Base-by-base conservation (phyloP, 2,329 filamentous ascomycete genomes). In the Cladobotryum protrusum region DNA sequence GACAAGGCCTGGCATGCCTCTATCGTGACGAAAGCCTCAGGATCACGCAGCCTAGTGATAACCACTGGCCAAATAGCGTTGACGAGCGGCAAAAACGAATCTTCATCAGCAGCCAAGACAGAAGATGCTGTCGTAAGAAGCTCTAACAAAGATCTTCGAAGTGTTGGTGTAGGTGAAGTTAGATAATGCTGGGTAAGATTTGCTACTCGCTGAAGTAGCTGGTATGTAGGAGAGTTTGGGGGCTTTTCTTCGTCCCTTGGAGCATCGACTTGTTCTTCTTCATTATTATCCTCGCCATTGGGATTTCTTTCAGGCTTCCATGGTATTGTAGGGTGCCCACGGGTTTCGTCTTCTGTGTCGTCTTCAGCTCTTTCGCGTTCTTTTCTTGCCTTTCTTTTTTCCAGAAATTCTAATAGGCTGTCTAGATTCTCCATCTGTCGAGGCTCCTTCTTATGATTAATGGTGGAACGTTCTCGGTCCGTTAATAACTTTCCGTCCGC, bases 51-150 rank as follows among this genome's bases (percentile, higher is more conserved):
- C 19, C 83, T 76, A n/a, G 76, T 74, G 2, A 85, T 71, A 5
- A 96, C 72, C 6, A 95, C 85, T 0, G 91, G 90, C 92, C 92
- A 99, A 7, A 97, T 74, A 3, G 86, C 85, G 66, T 97, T 93
- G 58, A 97, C 83, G 0, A 97, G 76, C 0, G 93, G 93, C 2
- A 99, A 71, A 63, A 96, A 96, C 0, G 83, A 81, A 54, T 91
- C 83, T 63, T 96, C 87, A 57, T 96, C 83, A 3, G 74, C 75
- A 0, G 86, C 80, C 3, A 99, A 78, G 1, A 87, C 77, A 1
- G 85, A 80, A 4, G 86, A 79, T 3, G 89, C 85, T 1, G 83
- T 89, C 20, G 78, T 72, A 12, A 97, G 78, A 5, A 97, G 81
- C 14, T 82, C 79, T 9, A 99, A 79, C 3, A 99, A 77, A 1